A percentile compares a stretch with the other conserved stretches of the same genome.
phyloP scores from a whole-genome alignment of 1,284 basidiomycete species.

The Vanrija pseudolonga region DNA sequence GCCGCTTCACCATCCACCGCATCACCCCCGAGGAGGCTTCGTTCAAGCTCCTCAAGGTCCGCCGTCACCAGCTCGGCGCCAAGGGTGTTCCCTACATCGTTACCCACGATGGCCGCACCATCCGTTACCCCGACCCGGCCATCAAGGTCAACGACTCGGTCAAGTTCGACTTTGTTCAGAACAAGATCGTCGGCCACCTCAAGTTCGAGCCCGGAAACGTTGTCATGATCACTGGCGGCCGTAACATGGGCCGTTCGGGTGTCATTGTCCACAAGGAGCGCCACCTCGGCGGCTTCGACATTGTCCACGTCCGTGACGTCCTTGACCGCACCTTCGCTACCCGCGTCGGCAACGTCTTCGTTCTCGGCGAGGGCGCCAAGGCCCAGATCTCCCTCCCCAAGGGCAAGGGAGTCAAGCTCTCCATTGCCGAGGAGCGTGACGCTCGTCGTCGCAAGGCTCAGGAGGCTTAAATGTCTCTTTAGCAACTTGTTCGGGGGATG shows the following conservation, averaged over 20 bases:
- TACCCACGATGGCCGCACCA: slow-evolving; percentile 98
- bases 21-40: slow-evolving; percentile 96
- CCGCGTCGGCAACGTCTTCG: slow-evolving; percentile 94
- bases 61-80: slow-evolving; percentile 83
- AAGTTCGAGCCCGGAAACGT: slow-evolving; percentile 98
- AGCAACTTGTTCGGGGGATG: no score
- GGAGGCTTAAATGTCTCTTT: no score
- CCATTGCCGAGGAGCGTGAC: slow-evolving; percentile 48
- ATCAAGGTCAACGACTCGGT: slow-evolving; percentile 98
- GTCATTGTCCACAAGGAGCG: slow-evolving; percentile 94
- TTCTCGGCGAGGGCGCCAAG: slow-evolving; percentile 93
- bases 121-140: slow-evolving; percentile 95
- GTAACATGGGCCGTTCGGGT: slow-evolving; percentile 99
- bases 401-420: slow-evolving; percentile 90
- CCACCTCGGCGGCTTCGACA: slow-evolving; percentile 97
- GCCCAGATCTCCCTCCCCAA: slow-evolving; percentile 96
- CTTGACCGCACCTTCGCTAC: slow-evolving; percentile 94
- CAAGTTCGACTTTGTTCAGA: slow-evolving; percentile 92
- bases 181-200: slow-evolving; percentile 91
- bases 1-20: slow-evolving; percentile 98
- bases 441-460: no score
- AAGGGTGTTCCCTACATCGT: slow-evolving; percentile 95
- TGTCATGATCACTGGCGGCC: slow-evolving; percentile 96
- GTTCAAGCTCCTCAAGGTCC: slow-evolving; percentile 98
- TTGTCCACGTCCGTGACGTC: slow-evolving; percentile 94